Evolutionary conservation across 2,329 filamentous ascomycete genomes (phyloP).

Genomic region (Colletotrichum sp.): DNA sequence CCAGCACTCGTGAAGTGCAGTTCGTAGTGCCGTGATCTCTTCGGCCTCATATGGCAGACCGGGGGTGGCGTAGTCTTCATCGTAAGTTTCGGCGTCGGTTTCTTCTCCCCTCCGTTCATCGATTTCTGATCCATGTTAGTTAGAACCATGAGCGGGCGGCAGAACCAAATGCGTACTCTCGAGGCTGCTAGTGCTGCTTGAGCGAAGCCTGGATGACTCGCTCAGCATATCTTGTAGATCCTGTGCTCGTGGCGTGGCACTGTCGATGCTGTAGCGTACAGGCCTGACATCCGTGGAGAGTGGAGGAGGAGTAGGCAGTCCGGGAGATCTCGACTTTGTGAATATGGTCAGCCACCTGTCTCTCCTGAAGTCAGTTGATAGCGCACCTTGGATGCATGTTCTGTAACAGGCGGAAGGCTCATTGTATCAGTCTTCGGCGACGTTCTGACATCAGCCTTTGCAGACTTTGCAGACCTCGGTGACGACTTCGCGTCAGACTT

Average conservation of each 20-base stretch:
- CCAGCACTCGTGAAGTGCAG: conserved; percentile 88
- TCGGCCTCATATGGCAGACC: conserved; percentile 52
- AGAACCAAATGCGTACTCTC: conserved; percentile 64
- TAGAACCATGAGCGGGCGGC: conserved; percentile 21
- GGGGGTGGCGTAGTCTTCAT: conserved; percentile 51
- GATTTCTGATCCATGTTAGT: conserved; percentile 53
- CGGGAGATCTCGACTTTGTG: conserved; percentile 36
- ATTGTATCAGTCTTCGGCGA: conserved; percentile 44
- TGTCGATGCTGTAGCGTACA: conserved; percentile 68
- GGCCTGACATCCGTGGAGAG: conserved; percentile 78
- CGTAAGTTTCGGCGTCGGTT: conserved; percentile 60
- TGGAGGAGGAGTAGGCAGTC: conserved; percentile 67
- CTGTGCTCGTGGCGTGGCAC: conserved; percentile 81
- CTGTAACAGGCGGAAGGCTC: conserved; percentile 36
- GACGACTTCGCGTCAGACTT: conserved; percentile 35
- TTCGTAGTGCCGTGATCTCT: conserved; percentile 72
- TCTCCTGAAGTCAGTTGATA: background rate
- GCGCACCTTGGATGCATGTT: conserved; percentile 40
- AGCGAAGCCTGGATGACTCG: conserved; percentile 61
- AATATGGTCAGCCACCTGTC: background rate
- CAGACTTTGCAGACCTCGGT: background rate
- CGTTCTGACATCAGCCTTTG: conserved; percentile 22
- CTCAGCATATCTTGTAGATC: conserved; percentile 75
- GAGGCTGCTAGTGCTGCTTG: conserved; percentile 75
- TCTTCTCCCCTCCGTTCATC: conserved; percentile 59